Evolutionary conservation across 208 protist genomes (phyloP).

Genomic region (Acanthamoeba quina): DNA sequence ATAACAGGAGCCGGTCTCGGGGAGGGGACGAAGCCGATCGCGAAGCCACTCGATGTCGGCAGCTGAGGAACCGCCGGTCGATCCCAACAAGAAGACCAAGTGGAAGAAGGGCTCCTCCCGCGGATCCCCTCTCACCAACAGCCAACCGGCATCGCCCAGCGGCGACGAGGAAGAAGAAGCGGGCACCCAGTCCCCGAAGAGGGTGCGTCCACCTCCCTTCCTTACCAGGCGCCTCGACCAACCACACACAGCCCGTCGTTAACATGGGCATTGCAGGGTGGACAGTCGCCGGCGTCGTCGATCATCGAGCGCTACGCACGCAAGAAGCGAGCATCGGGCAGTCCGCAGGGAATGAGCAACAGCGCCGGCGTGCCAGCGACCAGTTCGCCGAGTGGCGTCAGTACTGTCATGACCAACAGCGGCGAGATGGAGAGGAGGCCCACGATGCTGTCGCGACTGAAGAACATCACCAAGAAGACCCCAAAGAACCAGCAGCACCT

Average conservation of each 20-base stretch:
- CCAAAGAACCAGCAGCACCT: slow-evolving; percentile 61
- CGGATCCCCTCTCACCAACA: slow-evolving; percentile 23
- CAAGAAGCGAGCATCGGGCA: neutral
- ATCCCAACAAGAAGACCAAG: slow-evolving; percentile 11
- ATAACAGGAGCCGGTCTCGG: neutral
- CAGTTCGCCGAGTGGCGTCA: neutral
- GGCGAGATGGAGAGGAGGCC: slow-evolving; percentile 20
- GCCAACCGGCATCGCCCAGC: slow-evolving; percentile 15
- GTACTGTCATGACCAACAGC: neutral
- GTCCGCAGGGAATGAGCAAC: neutral
- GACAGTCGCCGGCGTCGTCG: neutral
- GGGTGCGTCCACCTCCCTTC: neutral
- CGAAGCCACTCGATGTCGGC: slow-evolving; percentile 69
- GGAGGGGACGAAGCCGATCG: slow-evolving; percentile 16
- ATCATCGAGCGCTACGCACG: slow-evolving; percentile 17
- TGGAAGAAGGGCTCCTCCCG: neutral
- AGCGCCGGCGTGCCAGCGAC: neutral
- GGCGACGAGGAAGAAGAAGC: neutral
- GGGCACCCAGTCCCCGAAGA: neutral
- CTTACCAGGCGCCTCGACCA: neutral
- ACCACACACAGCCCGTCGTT: neutral
- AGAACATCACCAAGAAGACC: slow-evolving; percentile 63
- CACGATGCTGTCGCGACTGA: slow-evolving; percentile 46
- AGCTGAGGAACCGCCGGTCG: neutral
- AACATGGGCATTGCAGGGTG: neutral